phyloP scores from a whole-genome alignment of 495 filamentous ascomycete genomes.

The Lophiostoma macrostomum region DNA sequence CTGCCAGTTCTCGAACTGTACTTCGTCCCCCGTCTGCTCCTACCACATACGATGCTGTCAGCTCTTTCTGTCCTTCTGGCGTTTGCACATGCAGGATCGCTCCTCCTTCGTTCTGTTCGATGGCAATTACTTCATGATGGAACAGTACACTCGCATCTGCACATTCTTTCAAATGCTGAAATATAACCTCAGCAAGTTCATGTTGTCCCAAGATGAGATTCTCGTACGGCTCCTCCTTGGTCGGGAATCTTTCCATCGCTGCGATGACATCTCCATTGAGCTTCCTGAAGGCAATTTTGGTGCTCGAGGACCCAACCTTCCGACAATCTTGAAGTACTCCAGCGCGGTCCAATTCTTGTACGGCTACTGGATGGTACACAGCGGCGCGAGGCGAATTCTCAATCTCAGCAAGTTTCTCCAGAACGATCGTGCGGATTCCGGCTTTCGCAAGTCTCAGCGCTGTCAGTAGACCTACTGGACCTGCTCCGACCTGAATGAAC shows the following conservation, averaged over 20 bases:
- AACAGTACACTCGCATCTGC: constrained; percentile 12
- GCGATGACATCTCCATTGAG: constrained; percentile 25
- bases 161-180: constrained; percentile 22
- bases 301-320: constrained; percentile 14
- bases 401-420: constrained; percentile 23
- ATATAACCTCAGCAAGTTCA: constrained; percentile 26
- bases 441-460: constrained; percentile 28
- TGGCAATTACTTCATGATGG: neutral
- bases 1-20: constrained; percentile 45
- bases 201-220: constrained; percentile 31
- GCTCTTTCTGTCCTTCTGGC: constrained; percentile 7
- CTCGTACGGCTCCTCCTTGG: constrained; percentile 19
- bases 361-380: constrained; percentile 26
- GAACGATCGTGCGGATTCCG: constrained; percentile 19
- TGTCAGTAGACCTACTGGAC: constrained; percentile 1
- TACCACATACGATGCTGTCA: constrained; percentile 24
- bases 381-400: constrained; percentile 26
- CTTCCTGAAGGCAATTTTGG: constrained; percentile 18
- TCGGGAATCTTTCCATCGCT: constrained; percentile 7
- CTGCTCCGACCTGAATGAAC: neutral
- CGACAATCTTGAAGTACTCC: constrained; percentile 28
- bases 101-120: neutral
- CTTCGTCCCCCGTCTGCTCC: constrained; percentile 32
- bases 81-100: neutral
- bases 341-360: constrained; percentile 25